Evolutionary conservation across 1,284 basidiomycete genomes (phyloP).

Genomic region (Leccinum pachyderme): DNA sequence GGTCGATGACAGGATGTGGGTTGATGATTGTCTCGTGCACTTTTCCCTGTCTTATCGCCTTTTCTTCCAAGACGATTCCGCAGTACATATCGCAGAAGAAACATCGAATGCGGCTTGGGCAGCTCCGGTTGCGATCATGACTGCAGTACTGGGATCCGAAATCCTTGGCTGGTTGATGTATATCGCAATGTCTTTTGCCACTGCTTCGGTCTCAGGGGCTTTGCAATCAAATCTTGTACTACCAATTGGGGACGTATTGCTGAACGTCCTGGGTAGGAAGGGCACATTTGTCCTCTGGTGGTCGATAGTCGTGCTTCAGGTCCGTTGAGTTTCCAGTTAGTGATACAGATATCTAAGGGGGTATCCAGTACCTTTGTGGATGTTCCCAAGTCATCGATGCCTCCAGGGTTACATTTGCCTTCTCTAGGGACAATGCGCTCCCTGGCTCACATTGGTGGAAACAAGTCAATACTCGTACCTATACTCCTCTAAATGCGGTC

Average conservation of each 20-base stretch:
- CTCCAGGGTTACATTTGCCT: slow-evolving; percentile 68
- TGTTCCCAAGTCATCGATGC: slow-evolving; percentile 68
- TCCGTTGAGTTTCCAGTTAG: slow-evolving; percentile 18
- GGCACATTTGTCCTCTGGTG: slow-evolving; percentile 67
- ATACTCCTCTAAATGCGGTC: slow-evolving; percentile 65
- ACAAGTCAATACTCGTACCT: slow-evolving; percentile 49
- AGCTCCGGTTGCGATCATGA: slow-evolving; percentile 73
- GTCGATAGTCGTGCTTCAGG: slow-evolving; percentile 64
- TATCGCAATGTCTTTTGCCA: slow-evolving; percentile 64
- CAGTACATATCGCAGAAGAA: slow-evolving; percentile 72
- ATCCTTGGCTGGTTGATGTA: slow-evolving; percentile 58
- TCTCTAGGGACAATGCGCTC: slow-evolving; percentile 65
- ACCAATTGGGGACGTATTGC: slow-evolving; percentile 64
- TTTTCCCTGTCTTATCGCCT: background rate
- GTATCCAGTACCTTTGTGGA: slow-evolving; percentile 45
- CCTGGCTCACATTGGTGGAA: slow-evolving; percentile 69
- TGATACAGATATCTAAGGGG: background rate
- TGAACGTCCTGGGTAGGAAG: slow-evolving; percentile 56
- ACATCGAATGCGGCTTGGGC: slow-evolving; percentile 59
- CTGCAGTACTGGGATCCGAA: slow-evolving; percentile 54
- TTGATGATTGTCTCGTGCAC: background rate
- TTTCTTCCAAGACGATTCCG: slow-evolving; percentile 47
- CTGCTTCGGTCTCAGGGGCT: slow-evolving; percentile 50
- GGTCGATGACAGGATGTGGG: slow-evolving; percentile 23
- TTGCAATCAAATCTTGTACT: slow-evolving; percentile 49